Evolutionary conservation across 1,284 basidiomycete species (phyloP), one percentile per base, ranked within the genome.

Genomic region (Anthracocystis setariae): DNA sequence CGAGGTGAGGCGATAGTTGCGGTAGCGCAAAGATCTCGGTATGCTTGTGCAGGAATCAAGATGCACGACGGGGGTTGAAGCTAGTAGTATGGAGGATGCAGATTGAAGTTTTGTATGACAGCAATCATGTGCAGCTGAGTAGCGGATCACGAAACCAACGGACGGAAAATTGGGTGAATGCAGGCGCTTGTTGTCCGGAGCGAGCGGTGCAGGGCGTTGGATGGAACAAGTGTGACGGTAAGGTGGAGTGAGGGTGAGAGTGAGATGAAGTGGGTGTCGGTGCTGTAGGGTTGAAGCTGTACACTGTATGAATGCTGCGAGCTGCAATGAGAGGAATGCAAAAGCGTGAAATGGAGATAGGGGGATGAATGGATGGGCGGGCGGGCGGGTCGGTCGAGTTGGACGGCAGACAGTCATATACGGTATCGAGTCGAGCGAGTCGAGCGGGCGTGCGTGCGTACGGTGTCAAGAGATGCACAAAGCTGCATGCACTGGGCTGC

Each of bases 311-410:
- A 33, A 47, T 48, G 50, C 50, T 60, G 57, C 57, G 46, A 8
- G 23, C 20, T 54, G 58, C 58, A 54, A 35, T 46, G 27, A 37
- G 37, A 40, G 60, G 60, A 55, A 56, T 50, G 60, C 47, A 46
- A 37, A 29, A 29, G 29, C 39, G 5, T 33, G 43, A 35, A 25
- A 32, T 38, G 44, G 33, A 45, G 35, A 51, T 38, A 46, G 45
- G 25, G 25, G 15, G 48, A 53, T 32, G 45, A 15, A 48, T 23
- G 40, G 40, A 10, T 7, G 17, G 33, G 15, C 17, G 24, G 50
- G 8, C n/a, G n/a, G n/a, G n/a, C n/a, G n/a, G n/a, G n/a, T n/a
- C n/a, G n/a, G n/a, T n/a, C n/a, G n/a, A n/a, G n/a, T n/a, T n/a
- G n/a, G n/a, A n/a, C n/a, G n/a, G n/a, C n/a, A n/a, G n/a, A n/a